Evolutionary conservation across 169 alveolate genomes (phyloP), one percentile per base, ranked within the genome.

Genomic region (Plasmodium sp.): DNA sequence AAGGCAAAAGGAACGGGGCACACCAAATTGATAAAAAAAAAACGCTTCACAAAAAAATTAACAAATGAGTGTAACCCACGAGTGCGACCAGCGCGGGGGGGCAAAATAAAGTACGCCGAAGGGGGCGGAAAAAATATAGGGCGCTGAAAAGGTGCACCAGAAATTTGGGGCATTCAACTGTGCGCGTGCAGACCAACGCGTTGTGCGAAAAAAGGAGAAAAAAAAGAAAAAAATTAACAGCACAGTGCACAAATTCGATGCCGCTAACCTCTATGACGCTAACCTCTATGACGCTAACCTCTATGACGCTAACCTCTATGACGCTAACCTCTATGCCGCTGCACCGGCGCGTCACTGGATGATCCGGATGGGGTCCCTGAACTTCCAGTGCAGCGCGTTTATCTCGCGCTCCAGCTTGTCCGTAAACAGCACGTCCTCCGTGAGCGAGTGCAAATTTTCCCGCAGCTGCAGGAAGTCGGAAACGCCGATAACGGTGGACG

Each of bases 311-410:
- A 51, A 51, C n/a, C 27, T 18, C 27, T 1, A 27, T 2, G 33
- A 36, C 36, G 72, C 33, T 22, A n/a, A 58, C n/a, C 74, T 22
- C 16, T 7, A 5, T 34, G 33, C 22, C 22, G 10, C 54, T 5
- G 33, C 27, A 0, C 43, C 41, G 33, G 18, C 6, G 36, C 12
- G 1, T 79, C 91, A 96, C 58, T 97, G 98, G 56, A 96, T 92
- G 33, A 96, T 96, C 58, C 98, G 58, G 51, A 97, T 54, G 18
- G 98, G 98, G 67, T 97, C 98, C 27, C 98, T 93, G 97, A 97
- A 96, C 88, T 96, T 96, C 98, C 98, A 97, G 90, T 97, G 98
- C 56, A 97, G 51, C 79, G 94, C 97, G 91, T 97, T 97, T 73
- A 97, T 96, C 77, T 96, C 97, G 4, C 98, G 96, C 91, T 97